Conservation (phyloP, 1,139 yeast genomes). For the Yamadazyma pseudoaaseri region DNA sequence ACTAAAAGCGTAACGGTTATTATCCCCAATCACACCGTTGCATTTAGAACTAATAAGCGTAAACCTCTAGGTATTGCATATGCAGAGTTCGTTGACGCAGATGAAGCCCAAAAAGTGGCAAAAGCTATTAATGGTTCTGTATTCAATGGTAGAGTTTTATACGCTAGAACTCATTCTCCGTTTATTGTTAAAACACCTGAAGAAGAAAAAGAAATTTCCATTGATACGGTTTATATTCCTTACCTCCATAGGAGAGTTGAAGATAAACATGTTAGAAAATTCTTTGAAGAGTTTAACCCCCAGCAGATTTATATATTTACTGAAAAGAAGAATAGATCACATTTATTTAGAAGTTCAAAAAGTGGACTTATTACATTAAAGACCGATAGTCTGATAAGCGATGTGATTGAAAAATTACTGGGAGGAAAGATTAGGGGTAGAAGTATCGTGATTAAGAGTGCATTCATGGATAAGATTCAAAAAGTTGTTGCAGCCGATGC, state of each 20-base stretch:
- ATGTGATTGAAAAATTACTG: slow-evolving; percentile 41
- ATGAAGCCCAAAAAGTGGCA: slow-evolving; percentile 49
- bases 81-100: slow-evolving; percentile 54
- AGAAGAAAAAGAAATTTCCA: slow-evolving; percentile 3
- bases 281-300: slow-evolving; percentile 46
- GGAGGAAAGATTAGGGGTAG: slow-evolving; percentile 27
- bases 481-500: slow-evolving; percentile 37
- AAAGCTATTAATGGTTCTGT: slow-evolving; percentile 37
- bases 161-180: slow-evolving; percentile 40
- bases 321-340: slow-evolving; percentile 14
- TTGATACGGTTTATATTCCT: slow-evolving; percentile 53
- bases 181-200: slow-evolving; percentile 24
- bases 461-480: slow-evolving; percentile 38
- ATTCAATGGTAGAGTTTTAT: slow-evolving; percentile 38
- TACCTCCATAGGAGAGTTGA: slow-evolving; percentile 39
- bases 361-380: slow-evolving; percentile 57
- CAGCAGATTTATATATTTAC: slow-evolving; percentile 47
- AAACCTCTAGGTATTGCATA: slow-evolving; percentile 64
- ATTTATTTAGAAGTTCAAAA: slow-evolving; percentile 21
- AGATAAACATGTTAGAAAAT: slow-evolving; percentile 41
- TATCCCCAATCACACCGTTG: slow-evolving; percentile 55
- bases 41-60: slow-evolving; percentile 38
- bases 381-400: slow-evolving; percentile 38
- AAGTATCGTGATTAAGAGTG: slow-evolving; percentile 36
- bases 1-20: slow-evolving; percentile 32